phyloP scores from a whole-genome alignment of 2,329 filamentous ascomycete genomes.

The Aspergillus transmontanensis region DNA sequence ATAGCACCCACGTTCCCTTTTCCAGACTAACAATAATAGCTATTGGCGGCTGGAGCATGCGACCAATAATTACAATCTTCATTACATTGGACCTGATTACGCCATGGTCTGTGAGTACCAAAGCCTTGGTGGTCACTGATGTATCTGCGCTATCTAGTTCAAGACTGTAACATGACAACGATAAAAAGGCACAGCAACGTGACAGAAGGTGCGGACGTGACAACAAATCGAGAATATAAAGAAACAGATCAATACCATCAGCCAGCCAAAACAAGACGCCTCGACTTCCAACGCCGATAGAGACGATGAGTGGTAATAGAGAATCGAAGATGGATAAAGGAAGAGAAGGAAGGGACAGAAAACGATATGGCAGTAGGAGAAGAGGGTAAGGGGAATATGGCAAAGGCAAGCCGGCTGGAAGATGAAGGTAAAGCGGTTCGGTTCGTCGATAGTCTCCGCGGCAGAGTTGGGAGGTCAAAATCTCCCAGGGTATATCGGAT shows the following conservation, averaged over 20 bases:
- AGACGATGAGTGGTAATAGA: conserved; percentile 36
- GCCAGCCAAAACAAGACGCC: conserved; percentile 41
- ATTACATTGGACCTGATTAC: conserved; percentile 1
- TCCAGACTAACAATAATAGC: neutral
- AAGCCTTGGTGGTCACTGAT: conserved; percentile 23
- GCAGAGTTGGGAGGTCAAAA: conserved; percentile 6
- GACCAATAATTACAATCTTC: neutral
- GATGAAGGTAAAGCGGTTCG: conserved; percentile 10
- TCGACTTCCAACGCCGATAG: conserved; percentile 42
- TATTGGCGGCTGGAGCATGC: neutral
- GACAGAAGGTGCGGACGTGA: conserved; percentile 13
- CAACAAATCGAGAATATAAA: conserved; percentile 29
- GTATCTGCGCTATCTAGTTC: conserved; percentile 28
- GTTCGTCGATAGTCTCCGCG: conserved; percentile 9
- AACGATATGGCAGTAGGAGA: conserved; percentile 9
- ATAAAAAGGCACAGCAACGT: conserved; percentile 12
- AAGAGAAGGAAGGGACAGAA: conserved; percentile 16
- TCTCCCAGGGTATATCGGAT: conserved; percentile 12
- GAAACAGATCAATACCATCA: conserved; percentile 28
- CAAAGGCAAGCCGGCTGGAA: conserved; percentile 11
- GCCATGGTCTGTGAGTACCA: neutral
- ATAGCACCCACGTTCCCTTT: neutral
- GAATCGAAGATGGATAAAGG: conserved; percentile 22
- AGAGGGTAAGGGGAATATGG: conserved; percentile 1
- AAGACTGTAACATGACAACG: conserved; percentile 12